Base-by-base conservation (phyloP, 1,284 basidiomycete genomes). In the Meira nashicola region DNA sequence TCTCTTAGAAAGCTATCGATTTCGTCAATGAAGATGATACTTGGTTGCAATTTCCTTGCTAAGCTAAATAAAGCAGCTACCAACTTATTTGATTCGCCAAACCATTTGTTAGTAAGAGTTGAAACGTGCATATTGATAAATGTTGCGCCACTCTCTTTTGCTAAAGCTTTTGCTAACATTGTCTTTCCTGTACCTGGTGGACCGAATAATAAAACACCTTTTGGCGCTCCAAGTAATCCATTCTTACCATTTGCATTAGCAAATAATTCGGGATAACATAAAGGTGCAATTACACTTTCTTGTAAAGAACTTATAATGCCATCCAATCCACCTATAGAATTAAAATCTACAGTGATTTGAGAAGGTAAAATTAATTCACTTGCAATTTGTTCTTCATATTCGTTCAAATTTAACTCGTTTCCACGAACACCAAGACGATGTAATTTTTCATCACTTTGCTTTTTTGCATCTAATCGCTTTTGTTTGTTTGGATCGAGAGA, bases 61-160 rank as follows among this genome's bases (percentile, higher is more conserved):
- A 89, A 82, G 7, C 85, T 85, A 79, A 89, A 89, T 41, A 89
- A 79, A 0, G 89, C 94, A 0, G 78, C 64, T 10, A 98, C 92
- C 52, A 98, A 87, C 81, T 97, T 98, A 81, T 98, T 98, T 11
- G 89, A 92, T 80, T 99, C 94, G 57, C 94, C 95, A 70, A 93
- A 97, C 94, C 92, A 96, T 80, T 82, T 79, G 75, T 80, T 80
- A 25, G 79, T 83, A 70, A 83, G 71, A 33, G 81, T 83, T 9
- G 82, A 82, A 14, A 83, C 78, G 50, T 81, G 78, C 74, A 81
- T 79, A 67, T 81, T 81, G 74, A 81, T 81, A 77, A 99, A 99
- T 0, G 92, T 95, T 19, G 95, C 95, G 23, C 91, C 90, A 14
- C 89, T 91, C 82, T 99, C 94, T 78, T 95, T 47, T 84, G 80